Evolutionary conservation across 2,329 filamentous ascomycete genomes (phyloP).

Genomic region (Colletotrichum lindemuthianum): DNA sequence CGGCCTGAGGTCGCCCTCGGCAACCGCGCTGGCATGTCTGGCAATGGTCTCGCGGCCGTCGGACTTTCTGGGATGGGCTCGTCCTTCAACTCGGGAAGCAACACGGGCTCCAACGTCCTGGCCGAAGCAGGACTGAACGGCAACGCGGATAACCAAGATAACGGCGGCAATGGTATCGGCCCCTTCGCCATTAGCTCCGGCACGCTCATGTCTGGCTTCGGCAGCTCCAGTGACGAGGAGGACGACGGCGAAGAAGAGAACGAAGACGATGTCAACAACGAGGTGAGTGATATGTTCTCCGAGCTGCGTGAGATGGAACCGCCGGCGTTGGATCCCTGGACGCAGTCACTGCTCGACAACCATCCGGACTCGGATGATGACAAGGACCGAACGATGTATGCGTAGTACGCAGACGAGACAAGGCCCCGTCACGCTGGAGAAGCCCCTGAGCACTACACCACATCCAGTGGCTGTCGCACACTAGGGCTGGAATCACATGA

Average conservation of each 20-base stretch:
- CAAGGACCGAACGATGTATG: constrained; percentile 23
- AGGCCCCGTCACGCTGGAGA: neutral
- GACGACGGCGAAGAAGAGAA: constrained; percentile 93
- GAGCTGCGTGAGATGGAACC: constrained; percentile 34
- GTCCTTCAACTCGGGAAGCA: constrained; percentile 41
- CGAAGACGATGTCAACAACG: constrained; percentile 76
- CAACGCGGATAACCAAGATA: constrained; percentile 73
- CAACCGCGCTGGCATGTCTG: constrained; percentile 71
- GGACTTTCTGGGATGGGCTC: constrained; percentile 53
- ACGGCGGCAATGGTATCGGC: constrained; percentile 73
- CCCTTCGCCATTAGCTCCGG: constrained; percentile 78
- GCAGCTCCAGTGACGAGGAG: constrained; percentile 94
- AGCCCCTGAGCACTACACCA: constrained; percentile 1
- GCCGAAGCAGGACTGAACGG: constrained; percentile 37
- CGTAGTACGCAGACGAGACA: constrained; percentile 33
- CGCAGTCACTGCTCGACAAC: constrained; percentile 36
- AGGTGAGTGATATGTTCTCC: constrained; percentile 63
- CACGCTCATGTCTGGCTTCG: constrained; percentile 88
- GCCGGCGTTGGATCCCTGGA: constrained; percentile 34
- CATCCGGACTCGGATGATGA: constrained; percentile 40
- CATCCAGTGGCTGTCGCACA: neutral
- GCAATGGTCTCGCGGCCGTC: constrained; percentile 53
- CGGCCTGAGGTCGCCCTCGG: constrained; percentile 89
- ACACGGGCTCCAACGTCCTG: constrained; percentile 34
- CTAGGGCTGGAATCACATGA: constrained; percentile 9